Conservation (phyloP, 805 yeast species). For the Vanderwaltozyma tropicalis region DNA sequence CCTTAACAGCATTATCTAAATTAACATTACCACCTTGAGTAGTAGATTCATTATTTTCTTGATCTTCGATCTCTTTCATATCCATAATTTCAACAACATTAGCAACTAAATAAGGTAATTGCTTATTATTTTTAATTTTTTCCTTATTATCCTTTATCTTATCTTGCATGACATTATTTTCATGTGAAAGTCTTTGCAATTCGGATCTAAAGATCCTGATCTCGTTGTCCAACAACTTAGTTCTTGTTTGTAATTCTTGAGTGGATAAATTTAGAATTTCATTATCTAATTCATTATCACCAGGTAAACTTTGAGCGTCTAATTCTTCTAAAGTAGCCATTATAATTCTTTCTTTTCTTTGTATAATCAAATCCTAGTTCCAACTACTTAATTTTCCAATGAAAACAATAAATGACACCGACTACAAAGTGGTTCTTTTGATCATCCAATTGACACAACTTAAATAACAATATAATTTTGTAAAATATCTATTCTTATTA, state of each 20-base stretch:
- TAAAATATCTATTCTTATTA: too few species aligned
- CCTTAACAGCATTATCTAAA: constrained; percentile 78
- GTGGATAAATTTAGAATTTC: constrained; percentile 75
- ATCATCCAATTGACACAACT: too few species aligned
- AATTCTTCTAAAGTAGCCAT: constrained; percentile 85
- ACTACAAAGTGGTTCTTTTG: too few species aligned
- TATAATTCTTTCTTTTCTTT: neutral
- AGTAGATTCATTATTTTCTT: constrained; percentile 38
- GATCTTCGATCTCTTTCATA: constrained; percentile 73
- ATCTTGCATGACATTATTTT: constrained; percentile 83
- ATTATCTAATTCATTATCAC: constrained; percentile 56
- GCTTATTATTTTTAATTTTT: constrained; percentile 89
- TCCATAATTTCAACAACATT: constrained; percentile 92
- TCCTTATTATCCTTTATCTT: constrained; percentile 93
- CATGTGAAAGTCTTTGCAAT: constrained; percentile 81
- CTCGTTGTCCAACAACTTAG: constrained; percentile 85
- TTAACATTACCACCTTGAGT: constrained; percentile 95
- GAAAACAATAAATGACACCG: too few species aligned
- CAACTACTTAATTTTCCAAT: too few species aligned
- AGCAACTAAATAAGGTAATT: constrained; percentile 91
- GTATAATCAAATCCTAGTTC: too few species aligned
- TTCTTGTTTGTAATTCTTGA: constrained; percentile 72
- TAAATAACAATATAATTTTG: too few species aligned
- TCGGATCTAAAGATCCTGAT: constrained; percentile 92
- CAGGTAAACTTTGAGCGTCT: constrained; percentile 39